These are phyloP conservation scores for Leptodermis oblonga DNA, from an alignment of 257 asterid species.

Conservation along the genomic window DNA sequence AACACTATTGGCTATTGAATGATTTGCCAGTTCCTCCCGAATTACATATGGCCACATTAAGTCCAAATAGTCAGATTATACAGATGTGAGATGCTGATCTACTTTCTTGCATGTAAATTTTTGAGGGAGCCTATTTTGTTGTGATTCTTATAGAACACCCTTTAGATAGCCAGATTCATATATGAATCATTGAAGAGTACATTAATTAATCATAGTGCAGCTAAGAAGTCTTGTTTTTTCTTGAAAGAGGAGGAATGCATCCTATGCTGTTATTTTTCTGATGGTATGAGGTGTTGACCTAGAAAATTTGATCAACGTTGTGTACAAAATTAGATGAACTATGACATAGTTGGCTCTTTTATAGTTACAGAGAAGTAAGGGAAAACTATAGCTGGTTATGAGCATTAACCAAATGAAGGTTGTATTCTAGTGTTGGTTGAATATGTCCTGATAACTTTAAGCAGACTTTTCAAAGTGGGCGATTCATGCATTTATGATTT, in stretches of 20 bases:
- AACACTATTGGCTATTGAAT: neutral
- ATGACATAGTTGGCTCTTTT: neutral
- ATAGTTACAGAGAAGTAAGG: neutral
- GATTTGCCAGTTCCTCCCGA: neutral
- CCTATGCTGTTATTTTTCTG: neutral
- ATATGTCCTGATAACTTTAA: neutral
- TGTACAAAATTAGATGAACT: neutral
- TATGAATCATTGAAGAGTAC: neutral
- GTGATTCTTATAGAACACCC: neutral
- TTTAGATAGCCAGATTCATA: neutral
- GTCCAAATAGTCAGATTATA: neutral
- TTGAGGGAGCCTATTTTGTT: neutral
- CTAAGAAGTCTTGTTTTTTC: neutral
- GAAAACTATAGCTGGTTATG: neutral
- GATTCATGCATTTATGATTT: neutral
- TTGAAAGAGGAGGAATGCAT: neutral
- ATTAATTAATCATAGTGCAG: neutral
- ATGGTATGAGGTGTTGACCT: neutral
- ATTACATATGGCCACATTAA: neutral
- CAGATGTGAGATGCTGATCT: conserved; percentile 1
- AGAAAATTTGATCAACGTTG: neutral
- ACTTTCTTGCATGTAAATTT: neutral
- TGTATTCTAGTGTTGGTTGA: neutral
- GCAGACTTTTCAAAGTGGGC: neutral
- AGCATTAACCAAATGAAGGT: neutral